Conservation (phyloP, 2,329 filamentous ascomycete species). For the Teratosphaeria zuluensis region DNA sequence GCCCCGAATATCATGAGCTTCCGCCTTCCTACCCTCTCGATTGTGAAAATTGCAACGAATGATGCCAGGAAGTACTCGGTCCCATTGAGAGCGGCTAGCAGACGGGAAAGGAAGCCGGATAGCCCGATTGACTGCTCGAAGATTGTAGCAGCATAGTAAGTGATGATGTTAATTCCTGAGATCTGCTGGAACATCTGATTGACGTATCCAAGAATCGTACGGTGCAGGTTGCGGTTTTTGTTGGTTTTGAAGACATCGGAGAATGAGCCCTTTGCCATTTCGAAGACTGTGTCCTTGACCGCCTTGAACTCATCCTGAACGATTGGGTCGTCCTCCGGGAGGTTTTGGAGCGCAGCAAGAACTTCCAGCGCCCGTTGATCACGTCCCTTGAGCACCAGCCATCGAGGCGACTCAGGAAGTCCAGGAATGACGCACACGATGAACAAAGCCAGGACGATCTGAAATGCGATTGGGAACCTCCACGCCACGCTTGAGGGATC, state of each 20-base stretch:
- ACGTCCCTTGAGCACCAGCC: constrained; percentile 47
- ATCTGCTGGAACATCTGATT: constrained; percentile 30
- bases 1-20: constrained; percentile 64
- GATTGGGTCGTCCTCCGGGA: constrained; percentile 34
- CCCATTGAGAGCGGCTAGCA: constrained; percentile 45
- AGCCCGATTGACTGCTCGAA: constrained; percentile 45
- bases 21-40: constrained; percentile 46
- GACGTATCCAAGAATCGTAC: constrained; percentile 24
- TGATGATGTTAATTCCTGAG: constrained; percentile 20
- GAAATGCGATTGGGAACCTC: constrained; percentile 48
- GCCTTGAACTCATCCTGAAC: constrained; percentile 40
- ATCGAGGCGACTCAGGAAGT: constrained; percentile 49
- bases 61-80: constrained; percentile 45
- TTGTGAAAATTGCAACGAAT: constrained; percentile 40
- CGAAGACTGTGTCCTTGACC: constrained; percentile 45
- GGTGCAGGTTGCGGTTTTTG: constrained; percentile 26
- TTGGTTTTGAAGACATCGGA: constrained; percentile 21
- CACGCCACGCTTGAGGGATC: constrained; percentile 39
- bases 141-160: constrained; percentile 39
- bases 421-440: constrained; percentile 40
- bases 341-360: constrained; percentile 38
- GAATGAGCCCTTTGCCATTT: constrained; percentile 28
- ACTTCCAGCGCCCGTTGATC: constrained; percentile 43
- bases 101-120: constrained; percentile 35
- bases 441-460: constrained; percentile 46